Conservation (phyloP, 2,329 filamentous ascomycete species). For the Pseudogymnoascus sp. region DNA sequence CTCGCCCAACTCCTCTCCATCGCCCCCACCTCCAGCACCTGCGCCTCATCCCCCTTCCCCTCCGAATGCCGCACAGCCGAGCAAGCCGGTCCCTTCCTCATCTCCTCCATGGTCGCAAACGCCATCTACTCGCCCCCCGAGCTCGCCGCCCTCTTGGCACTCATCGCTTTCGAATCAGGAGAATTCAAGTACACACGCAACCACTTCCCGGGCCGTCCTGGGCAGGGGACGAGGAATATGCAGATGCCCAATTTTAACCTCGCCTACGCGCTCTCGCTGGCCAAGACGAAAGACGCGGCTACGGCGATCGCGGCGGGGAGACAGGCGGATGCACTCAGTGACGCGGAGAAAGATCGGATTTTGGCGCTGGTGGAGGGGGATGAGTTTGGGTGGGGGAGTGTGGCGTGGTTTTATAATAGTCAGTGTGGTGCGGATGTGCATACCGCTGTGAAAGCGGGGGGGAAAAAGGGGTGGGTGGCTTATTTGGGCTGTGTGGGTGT, state of each 20-base stretch:
- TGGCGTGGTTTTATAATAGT: constrained; percentile 51
- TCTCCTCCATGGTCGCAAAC: constrained; percentile 44
- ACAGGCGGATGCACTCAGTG: constrained; percentile 21
- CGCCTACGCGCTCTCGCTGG: constrained; percentile 39
- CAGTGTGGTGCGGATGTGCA: constrained; percentile 41
- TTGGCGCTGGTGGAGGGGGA: constrained; percentile 42
- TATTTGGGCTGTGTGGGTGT: constrained; percentile 50
- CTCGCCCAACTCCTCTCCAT: constrained; percentile 29
- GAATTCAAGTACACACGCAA: constrained; percentile 56
- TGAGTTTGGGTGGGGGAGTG: constrained; percentile 46
- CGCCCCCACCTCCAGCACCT: constrained; percentile 39
- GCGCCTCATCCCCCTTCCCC: constrained; percentile 33
- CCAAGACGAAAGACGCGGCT: constrained; percentile 33
- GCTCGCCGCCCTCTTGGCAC: constrained; percentile 49
- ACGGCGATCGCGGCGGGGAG: constrained; percentile 20
- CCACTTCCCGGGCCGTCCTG: constrained; percentile 43
- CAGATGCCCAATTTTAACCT: constrained; percentile 46
- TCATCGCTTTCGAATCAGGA: constrained; percentile 52
- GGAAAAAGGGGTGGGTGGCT: constrained; percentile 39
- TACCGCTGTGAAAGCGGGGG: constrained; percentile 33
- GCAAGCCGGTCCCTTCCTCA: constrained; percentile 42
- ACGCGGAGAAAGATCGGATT: constrained; percentile 34
- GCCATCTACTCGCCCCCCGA: constrained; percentile 41
- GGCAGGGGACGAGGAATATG: constrained; percentile 59
- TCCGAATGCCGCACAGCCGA: constrained; percentile 44